phyloP scores from a whole-genome alignment of 495 filamentous ascomycete species.

The Cenococcum geophilum region DNA sequence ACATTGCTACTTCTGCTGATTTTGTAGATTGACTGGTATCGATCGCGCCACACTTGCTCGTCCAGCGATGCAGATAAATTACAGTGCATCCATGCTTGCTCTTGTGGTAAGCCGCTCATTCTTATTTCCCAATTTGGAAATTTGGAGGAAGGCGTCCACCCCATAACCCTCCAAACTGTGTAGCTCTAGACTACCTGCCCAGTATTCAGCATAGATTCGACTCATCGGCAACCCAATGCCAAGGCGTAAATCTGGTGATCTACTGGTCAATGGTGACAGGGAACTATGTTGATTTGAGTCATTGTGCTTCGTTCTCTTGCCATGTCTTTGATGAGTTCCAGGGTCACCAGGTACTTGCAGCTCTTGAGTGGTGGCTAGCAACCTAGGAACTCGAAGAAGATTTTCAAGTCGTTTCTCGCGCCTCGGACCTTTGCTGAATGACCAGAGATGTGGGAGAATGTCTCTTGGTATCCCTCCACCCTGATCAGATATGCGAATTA shows the following conservation, averaged over 20 bases:
- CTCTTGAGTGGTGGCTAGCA: slow-evolving; percentile 95
- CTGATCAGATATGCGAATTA: slow-evolving; percentile 90
- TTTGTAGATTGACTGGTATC: no score
- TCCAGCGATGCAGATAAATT: slow-evolving; percentile 23
- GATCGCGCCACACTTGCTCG: no score
- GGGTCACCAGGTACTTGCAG: slow-evolving; percentile 39
- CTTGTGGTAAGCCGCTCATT: slow-evolving; percentile 90
- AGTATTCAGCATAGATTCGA: slow-evolving; percentile 95
- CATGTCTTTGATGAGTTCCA: slow-evolving; percentile 7
- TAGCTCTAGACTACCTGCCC: slow-evolving; percentile 87
- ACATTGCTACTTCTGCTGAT: no score
- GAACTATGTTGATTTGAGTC: slow-evolving; percentile 47
- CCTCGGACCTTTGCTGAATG: slow-evolving; percentile 84
- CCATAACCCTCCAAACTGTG: slow-evolving; percentile 95
- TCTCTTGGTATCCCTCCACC: slow-evolving; percentile 86
- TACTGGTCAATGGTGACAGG: slow-evolving; percentile 66
- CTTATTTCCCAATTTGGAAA: slow-evolving; percentile 96
- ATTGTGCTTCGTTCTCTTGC: slow-evolving; percentile 31
- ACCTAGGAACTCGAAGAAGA: slow-evolving; percentile 76
- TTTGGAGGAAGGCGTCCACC: slow-evolving; percentile 95
- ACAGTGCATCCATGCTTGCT: slow-evolving; percentile 85
- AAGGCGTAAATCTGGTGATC: slow-evolving; percentile 80
- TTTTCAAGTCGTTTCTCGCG: slow-evolving; percentile 69
- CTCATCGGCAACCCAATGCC: slow-evolving; percentile 94
- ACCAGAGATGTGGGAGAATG: slow-evolving; percentile 87